Base-by-base conservation (phyloP, 331 rosid genomes). In the Saraca asoca region DNA sequence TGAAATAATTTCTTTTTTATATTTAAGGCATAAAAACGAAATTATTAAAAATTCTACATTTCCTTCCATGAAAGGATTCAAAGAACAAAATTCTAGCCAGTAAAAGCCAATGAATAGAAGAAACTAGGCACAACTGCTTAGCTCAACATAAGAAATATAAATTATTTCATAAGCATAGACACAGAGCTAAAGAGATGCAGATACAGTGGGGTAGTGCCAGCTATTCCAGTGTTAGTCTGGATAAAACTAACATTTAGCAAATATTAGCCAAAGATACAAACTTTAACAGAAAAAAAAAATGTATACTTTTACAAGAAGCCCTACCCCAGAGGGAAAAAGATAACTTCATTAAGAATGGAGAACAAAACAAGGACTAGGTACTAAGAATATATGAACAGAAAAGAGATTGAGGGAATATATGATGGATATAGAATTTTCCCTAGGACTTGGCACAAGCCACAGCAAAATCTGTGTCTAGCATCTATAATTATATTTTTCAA, bases 51-150 rank as follows among this genome's bases (percentile, higher is more conserved):
- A n/a, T n/a, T n/a, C n/a, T n/a, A n/a, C n/a, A n/a, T n/a, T n/a
- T n/a, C n/a, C n/a, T n/a, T n/a, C n/a, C n/a, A n/a, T n/a, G n/a
- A n/a, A n/a, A n/a, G n/a, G n/a, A n/a, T n/a, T n/a, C n/a, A 39
- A 39, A 12, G 58, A 29, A 68, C 35, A 35, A 57, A 70, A 58
- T 62, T 77, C 63, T 14, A 73, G 51, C 57, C 5, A 49, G 51
- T 54, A 79, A 71, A 61, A 77, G 69, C n/a, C 79, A 78, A 74
- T 52, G 12, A 80, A 69, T 72, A 69, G 66, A 72, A 62, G 72
- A 20, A 78, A 20, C 16, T 19, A 52, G 46, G 52, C 71, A 56
- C 18, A 35, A 18, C 34, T 46, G 66, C 61, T 31, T 45, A n/a
- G n/a, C n/a, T n/a, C n/a, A 33, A 31, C 68, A 52, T 11, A 55